phyloP scores from a whole-genome alignment of 192 early-diverging fungal genomes.

The Coemansia asiatica region DNA sequence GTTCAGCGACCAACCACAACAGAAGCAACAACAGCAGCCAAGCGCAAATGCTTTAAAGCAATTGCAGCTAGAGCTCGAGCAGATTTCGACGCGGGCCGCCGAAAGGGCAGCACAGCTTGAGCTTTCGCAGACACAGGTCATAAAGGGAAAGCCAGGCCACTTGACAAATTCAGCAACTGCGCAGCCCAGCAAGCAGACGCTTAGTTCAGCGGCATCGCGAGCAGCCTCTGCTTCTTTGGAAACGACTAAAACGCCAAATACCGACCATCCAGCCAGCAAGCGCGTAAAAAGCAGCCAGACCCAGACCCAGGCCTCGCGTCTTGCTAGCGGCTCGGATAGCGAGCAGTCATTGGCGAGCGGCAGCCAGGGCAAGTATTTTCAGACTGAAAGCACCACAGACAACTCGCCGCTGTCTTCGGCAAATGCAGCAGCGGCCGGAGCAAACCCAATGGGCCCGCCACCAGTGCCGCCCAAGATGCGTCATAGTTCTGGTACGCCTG shows the following conservation, averaged over 20 bases:
- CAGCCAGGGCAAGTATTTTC: slow-evolving; percentile 13
- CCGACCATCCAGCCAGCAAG: slow-evolving; percentile 29
- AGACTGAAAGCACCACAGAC: not conserved
- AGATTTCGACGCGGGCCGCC: slow-evolving; percentile 26
- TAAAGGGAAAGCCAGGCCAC: not conserved
- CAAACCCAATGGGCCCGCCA: slow-evolving; percentile 5
- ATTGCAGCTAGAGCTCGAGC: slow-evolving; percentile 39
- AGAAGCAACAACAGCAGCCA: slow-evolving; percentile 7
- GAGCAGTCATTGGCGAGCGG: slow-evolving; percentile 26
- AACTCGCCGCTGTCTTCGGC: not conserved
- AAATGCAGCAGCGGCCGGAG: slow-evolving; percentile 3
- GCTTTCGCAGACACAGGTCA: slow-evolving; percentile 6
- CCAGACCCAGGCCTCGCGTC: slow-evolving; percentile 1
- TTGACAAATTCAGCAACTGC: not conserved
- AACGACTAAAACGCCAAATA: slow-evolving; percentile 4
- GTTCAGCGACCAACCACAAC: slow-evolving; percentile 3
- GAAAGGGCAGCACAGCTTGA: slow-evolving; percentile 24
- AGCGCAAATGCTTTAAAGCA: slow-evolving; percentile 29
- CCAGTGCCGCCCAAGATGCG: slow-evolving; percentile 29
- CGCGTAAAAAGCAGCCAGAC: slow-evolving; percentile 19
- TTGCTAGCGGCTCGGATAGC: slow-evolving; percentile 33
- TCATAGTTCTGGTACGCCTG: slow-evolving; percentile 43
- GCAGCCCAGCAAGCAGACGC: not conserved
- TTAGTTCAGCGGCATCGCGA: not conserved
- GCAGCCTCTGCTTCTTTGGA: not conserved